phyloP scores from a whole-genome alignment of 2,329 filamentous ascomycete genomes.

The Calonectria hawksworthii region DNA sequence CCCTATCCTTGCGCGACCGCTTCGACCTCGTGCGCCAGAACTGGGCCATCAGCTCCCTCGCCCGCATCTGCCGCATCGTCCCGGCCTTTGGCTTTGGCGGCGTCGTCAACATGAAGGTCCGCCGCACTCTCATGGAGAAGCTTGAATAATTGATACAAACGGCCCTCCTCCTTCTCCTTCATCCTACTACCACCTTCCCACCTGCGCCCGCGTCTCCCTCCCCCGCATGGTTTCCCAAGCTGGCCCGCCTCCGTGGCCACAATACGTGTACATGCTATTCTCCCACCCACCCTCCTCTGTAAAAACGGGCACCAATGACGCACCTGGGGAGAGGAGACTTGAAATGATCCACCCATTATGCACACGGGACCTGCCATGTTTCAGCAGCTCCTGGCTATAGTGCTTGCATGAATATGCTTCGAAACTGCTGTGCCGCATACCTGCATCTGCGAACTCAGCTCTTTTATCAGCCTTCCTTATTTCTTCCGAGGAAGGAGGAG shows the following conservation, averaged over 20 bases:
- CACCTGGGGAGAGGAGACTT: background rate
- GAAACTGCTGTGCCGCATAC: background rate
- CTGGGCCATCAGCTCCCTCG: conserved; percentile 80
- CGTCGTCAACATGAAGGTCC: conserved; percentile 83
- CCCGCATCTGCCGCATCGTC: conserved; percentile 86
- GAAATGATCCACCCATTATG: conserved; percentile 2
- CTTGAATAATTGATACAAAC: conserved; percentile 56
- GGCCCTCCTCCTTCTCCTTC: background rate
- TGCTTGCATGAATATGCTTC: conserved; percentile 9
- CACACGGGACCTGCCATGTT: background rate
- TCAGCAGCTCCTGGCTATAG: background rate
- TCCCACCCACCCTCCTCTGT: background rate
- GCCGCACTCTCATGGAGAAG: conserved; percentile 75
- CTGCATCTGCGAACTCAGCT: background rate
- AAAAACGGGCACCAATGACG: background rate
- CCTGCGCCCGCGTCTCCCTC: background rate
- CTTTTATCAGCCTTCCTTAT: background rate
- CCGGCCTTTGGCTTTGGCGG: conserved; percentile 92
- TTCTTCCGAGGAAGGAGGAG: background rate
- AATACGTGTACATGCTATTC: background rate
- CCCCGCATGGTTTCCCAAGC: background rate
- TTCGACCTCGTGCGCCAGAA: conserved; percentile 77
- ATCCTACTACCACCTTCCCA: background rate
- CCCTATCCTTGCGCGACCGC: conserved; percentile 69
- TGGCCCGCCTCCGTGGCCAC: background rate